Evolutionary conservation across 164 flowering plant species (phyloP).

Genomic region (Dillenia turbinata): DNA sequence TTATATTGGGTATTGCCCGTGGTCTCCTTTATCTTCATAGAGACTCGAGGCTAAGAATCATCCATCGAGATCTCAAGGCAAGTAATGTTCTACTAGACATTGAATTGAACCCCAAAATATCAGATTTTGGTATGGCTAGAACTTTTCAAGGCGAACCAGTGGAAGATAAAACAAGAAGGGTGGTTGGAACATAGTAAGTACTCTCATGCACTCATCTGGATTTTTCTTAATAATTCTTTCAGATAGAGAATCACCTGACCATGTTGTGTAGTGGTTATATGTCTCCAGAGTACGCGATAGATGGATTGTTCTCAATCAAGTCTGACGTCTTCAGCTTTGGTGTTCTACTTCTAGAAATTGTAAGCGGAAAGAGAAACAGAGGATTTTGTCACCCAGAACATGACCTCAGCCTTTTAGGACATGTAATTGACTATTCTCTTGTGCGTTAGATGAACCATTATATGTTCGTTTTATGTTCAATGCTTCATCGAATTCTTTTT

Average conservation of each 20-base stretch:
- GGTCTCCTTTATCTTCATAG: slow-evolving; percentile 53
- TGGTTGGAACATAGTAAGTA: slow-evolving; percentile 52
- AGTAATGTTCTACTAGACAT: slow-evolving; percentile 39
- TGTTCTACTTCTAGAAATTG: slow-evolving; percentile 44
- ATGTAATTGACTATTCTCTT: slow-evolving; percentile 27
- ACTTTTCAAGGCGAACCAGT: slow-evolving; percentile 31
- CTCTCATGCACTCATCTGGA: not conserved
- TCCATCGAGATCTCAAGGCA: slow-evolving; percentile 45
- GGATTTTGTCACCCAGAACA: slow-evolving; percentile 23
- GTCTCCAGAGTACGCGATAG: slow-evolving; percentile 54
- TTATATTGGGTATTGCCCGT: slow-evolving; percentile 33
- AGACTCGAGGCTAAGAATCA: slow-evolving; percentile 35
- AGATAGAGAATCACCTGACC: too few relatives aligned
- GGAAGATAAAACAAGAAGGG: slow-evolving; percentile 28
- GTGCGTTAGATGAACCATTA: not conserved
- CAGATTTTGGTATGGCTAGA: slow-evolving; percentile 52
- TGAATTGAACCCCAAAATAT: slow-evolving; percentile 43
- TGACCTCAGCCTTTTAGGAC: slow-evolving; percentile 37
- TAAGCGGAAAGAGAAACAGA: slow-evolving; percentile 47
- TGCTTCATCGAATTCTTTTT: not conserved
- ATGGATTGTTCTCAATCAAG: slow-evolving; percentile 44
- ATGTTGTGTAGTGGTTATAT: slow-evolving; percentile 46
- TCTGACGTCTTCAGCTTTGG: slow-evolving; percentile 64
- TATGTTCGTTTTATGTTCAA: not conserved
- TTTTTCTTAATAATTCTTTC: not conserved